Percentiles rank a stretch among this genome's conserved stretches.
Conservation (phyloP, 768 basidiomycete species). For the Hirschioporus abietinus region DNA sequence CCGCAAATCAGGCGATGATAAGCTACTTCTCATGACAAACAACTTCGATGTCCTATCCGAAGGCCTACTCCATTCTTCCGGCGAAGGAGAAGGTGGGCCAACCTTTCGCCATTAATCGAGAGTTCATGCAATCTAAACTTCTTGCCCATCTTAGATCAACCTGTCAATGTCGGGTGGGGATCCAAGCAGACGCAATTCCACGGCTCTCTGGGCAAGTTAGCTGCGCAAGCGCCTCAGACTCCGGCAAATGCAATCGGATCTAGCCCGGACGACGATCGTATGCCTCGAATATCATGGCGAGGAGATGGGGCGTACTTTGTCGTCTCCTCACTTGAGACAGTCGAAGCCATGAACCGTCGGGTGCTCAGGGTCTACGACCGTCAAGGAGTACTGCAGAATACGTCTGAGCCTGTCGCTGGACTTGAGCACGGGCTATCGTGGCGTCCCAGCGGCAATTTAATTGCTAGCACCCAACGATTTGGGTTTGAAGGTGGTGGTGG, state of each 20-base stretch:
- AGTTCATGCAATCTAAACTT: background rate
- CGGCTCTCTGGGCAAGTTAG: slow-evolving; percentile 86
- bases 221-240: slow-evolving; percentile 48
- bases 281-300: slow-evolving; percentile 84
- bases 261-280: slow-evolving; percentile 65
- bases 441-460: slow-evolving; percentile 85
- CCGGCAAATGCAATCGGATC: slow-evolving; percentile 37
- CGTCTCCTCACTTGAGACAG: slow-evolving; percentile 56
- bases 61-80: slow-evolving; percentile 56
- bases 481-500: slow-evolving; percentile 68
- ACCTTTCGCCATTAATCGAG: background rate
- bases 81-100: slow-evolving; percentile 79
- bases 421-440: slow-evolving; percentile 77
- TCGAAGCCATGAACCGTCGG: slow-evolving; percentile 36
- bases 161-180: slow-evolving; percentile 97
- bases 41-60: slow-evolving; percentile 88
- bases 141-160: slow-evolving; percentile 51
- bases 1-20: slow-evolving; percentile 51
- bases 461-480: slow-evolving; percentile 77
- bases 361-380: slow-evolving; percentile 72
- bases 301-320: slow-evolving; percentile 90
- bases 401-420: slow-evolving; percentile 78
- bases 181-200: slow-evolving; percentile 97
- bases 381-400: slow-evolving; percentile 70
- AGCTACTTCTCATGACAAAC: slow-evolving; percentile 83